Evolutionary conservation across 768 basidiomycete genomes (phyloP), one percentile per base, ranked within the genome.

Genomic region (Calvatia gigantea): DNA sequence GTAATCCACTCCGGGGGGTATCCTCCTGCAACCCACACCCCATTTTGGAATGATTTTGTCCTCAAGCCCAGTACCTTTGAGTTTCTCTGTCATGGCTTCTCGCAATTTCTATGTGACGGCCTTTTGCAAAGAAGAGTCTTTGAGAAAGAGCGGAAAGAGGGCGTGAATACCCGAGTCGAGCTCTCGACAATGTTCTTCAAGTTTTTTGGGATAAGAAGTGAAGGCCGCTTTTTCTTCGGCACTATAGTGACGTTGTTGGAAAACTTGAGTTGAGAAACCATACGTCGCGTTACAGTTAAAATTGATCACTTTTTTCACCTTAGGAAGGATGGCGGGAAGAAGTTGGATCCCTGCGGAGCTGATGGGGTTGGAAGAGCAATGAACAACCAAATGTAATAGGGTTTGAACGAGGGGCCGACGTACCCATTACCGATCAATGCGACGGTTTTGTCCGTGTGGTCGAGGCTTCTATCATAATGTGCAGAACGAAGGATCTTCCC

Each of bases 51-150:
- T 62, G 28, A 72, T 43, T 37, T 71, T 62, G 15, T 74, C 71
- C 14, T 71, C 69, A 38, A 83, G 77, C 48, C 71, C 75, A 60
- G 71, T 68, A 11, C 69, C 70, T 15, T 57, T 43, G 6, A 83
- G 65, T 53, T 72, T 74, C 47, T 68, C 65, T 35, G 65, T 59
- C 77, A 82, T 81, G 35, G 66, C 58, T 9, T 61, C 63, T 7
- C 54, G 58, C 58, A 75, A 64, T 1, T 50, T 47, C 12, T 39
- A 57, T 1, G 57, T 62, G 0, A 60, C 59, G 4, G 54, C 61
- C 47, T 60, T 51, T 58, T 79, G 76, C 46, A 68, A 59, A 1
- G 58, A 58, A 2, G 65, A 69, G 15, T 68, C 67, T 15, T 63
- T 60, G 15, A 75, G 55, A n/a, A 63, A 61, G 44, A 69, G 33